Evolutionary conservation across 306 rosid genomes (phyloP).

Genomic region (Inga oerstediana): DNA sequence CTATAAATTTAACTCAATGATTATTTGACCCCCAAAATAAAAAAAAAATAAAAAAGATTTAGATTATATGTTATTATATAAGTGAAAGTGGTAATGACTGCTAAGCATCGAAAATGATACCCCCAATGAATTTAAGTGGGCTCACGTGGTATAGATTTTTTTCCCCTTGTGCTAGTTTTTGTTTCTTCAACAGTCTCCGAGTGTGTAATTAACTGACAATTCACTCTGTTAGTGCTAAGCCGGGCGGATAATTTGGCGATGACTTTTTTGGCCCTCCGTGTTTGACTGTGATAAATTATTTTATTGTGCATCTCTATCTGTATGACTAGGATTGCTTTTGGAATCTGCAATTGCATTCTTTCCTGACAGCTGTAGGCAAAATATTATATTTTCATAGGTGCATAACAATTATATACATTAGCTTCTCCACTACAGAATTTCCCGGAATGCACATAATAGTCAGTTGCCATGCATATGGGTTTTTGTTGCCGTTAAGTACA

Average conservation of each 20-base stretch:
- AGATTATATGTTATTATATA: neutral
- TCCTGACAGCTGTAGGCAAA: neutral
- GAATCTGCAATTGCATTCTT: neutral
- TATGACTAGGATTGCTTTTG: neutral
- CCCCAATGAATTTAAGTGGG: neutral
- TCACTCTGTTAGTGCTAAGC: neutral
- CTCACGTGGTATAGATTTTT: neutral
- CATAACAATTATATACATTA: neutral
- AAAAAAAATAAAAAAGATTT: neutral
- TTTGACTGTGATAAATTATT: neutral
- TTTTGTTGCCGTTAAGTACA: constrained; percentile 12
- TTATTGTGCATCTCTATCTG: neutral
- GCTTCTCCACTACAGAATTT: neutral
- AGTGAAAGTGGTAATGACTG: neutral
- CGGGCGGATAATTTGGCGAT: neutral
- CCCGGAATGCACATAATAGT: constrained; percentile 14
- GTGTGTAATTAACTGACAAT: neutral
- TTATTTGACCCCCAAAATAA: neutral
- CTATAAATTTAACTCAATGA: neutral
- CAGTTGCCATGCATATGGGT: constrained; percentile 17
- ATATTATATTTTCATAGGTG: neutral
- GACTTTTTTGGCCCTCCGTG: neutral
- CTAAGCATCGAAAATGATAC: neutral
- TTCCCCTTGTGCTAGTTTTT: neutral
- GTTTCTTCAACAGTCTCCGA: neutral